Evolutionary conservation across 306 rosid species (phyloP).

Genomic region (Prunus dulcis): DNA sequence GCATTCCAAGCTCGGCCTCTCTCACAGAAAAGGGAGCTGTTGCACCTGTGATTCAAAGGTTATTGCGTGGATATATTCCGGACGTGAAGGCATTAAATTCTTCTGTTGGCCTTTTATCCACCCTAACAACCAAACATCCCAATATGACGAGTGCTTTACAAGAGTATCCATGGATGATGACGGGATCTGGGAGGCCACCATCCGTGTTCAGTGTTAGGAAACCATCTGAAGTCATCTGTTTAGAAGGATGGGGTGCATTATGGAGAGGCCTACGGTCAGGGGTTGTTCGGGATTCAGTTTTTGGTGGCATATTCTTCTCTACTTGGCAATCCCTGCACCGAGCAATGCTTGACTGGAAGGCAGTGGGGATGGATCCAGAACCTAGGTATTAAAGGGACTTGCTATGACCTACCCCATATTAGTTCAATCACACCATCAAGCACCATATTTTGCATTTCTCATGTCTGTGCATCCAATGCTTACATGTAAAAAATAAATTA

Average conservation of each 20-base stretch:
- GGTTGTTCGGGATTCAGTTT: slow-evolving; percentile 78
- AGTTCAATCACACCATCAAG: background rate
- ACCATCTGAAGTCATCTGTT: slow-evolving; percentile 55
- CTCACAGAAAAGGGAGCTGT: slow-evolving; percentile 44
- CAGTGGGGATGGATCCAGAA: slow-evolving; percentile 70
- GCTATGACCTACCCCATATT: background rate
- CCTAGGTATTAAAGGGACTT: slow-evolving; percentile 58
- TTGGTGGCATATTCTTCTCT: slow-evolving; percentile 79
- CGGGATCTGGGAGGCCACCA: slow-evolving; percentile 87
- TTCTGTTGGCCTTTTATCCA: slow-evolving; percentile 66
- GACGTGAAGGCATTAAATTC: slow-evolving; percentile 62
- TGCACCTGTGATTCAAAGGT: slow-evolving; percentile 53
- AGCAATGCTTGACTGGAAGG: slow-evolving; percentile 86
- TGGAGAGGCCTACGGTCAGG: slow-evolving; percentile 91
- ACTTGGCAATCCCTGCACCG: slow-evolving; percentile 84
- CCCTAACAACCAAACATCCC: slow-evolving; percentile 61
- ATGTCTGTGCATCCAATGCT: background rate
- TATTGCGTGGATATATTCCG: slow-evolving; percentile 58
- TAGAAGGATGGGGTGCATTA: slow-evolving; percentile 81
- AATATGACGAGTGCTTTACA: slow-evolving; percentile 56
- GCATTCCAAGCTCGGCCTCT: slow-evolving; percentile 37
- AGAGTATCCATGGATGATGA: slow-evolving; percentile 93
- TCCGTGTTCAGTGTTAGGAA: slow-evolving; percentile 56
- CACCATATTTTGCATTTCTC: background rate
- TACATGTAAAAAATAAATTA: too few species aligned